Evolutionary conservation across 805 yeast species (phyloP).

Genomic region (Candida schatavii): DNA sequence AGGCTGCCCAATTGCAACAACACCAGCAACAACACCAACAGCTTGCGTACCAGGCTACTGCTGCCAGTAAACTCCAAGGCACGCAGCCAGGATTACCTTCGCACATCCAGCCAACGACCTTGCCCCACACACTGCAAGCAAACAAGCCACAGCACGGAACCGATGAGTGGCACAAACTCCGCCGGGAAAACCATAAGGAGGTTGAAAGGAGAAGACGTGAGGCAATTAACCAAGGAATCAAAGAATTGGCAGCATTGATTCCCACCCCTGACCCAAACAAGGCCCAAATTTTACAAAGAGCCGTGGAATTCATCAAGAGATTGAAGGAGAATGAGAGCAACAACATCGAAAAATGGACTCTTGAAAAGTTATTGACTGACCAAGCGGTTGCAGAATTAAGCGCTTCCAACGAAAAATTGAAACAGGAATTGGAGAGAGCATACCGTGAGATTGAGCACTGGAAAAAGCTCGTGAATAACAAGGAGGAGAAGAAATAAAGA

Average conservation of each 20-base stretch:
- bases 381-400: slow-evolving; percentile 86
- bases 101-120: slow-evolving; percentile 33
- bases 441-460: slow-evolving; percentile 88
- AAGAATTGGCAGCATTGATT: slow-evolving; percentile 69
- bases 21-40: slow-evolving; percentile 17
- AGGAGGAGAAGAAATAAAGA: slow-evolving; percentile 24
- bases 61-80: slow-evolving; percentile 12
- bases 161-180: slow-evolving; percentile 78
- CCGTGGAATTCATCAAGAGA: slow-evolving; percentile 86
- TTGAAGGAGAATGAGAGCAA: slow-evolving; percentile 86
- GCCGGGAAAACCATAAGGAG: slow-evolving; percentile 91
- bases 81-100: slow-evolving; percentile 5
- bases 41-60: slow-evolving; percentile 4
- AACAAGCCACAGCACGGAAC: slow-evolving; percentile 67
- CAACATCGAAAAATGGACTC: slow-evolving; percentile 91
- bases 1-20: slow-evolving; percentile 20
- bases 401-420: slow-evolving; percentile 82
- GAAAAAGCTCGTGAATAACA: slow-evolving; percentile 44
- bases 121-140: slow-evolving; percentile 20
- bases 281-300: slow-evolving; percentile 82
- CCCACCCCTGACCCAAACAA: slow-evolving; percentile 87
- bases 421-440: slow-evolving; percentile 84
- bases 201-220: slow-evolving; percentile 93
- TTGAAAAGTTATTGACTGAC: slow-evolving; percentile 87
- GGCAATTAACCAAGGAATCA: slow-evolving; percentile 82